Evolutionary conservation across 2,329 filamentous ascomycete species (phyloP).

Genomic region (Fusarium phyllophilum): DNA sequence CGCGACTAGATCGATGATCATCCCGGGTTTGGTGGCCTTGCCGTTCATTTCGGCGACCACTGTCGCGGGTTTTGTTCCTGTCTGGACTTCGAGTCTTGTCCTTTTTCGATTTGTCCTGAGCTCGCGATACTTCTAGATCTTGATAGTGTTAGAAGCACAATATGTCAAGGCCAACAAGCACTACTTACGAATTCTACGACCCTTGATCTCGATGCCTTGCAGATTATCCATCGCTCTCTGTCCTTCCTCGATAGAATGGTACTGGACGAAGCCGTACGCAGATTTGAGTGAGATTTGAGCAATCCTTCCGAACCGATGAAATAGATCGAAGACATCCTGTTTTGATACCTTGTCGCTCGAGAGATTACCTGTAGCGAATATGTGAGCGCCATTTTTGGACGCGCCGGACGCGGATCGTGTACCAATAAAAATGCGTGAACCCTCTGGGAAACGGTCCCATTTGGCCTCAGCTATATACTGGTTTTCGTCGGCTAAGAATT

Average conservation of each 20-base stretch:
- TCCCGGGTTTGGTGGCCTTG: constrained; percentile 65
- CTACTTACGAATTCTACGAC: constrained; percentile 90
- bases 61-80: constrained; percentile 61
- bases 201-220: constrained; percentile 83
- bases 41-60: constrained; percentile 55
- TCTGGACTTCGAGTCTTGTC: constrained; percentile 70
- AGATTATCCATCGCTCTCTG: constrained; percentile 78
- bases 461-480: constrained; percentile 80
- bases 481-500: constrained; percentile 77
- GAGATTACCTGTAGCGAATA: constrained; percentile 76
- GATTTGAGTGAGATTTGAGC: constrained; percentile 97
- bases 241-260: constrained; percentile 80
- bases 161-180: not conserved
- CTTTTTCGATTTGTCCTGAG: constrained; percentile 78
- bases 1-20: constrained; percentile 72
- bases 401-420: constrained; percentile 50
- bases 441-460: constrained; percentile 83
- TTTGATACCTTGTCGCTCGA: constrained; percentile 94
- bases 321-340: constrained; percentile 90
- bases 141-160: constrained; percentile 9
- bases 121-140: constrained; percentile 92
- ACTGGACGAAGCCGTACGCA: constrained; percentile 97
- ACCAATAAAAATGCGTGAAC: constrained; percentile 85
- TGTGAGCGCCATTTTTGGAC: constrained; percentile 40
- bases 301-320: constrained; percentile 84